Evolutionary conservation across 2,329 filamentous ascomycete genomes (phyloP), one percentile per base, ranked within the genome.

Genomic region (Phyllachora maydis): DNA sequence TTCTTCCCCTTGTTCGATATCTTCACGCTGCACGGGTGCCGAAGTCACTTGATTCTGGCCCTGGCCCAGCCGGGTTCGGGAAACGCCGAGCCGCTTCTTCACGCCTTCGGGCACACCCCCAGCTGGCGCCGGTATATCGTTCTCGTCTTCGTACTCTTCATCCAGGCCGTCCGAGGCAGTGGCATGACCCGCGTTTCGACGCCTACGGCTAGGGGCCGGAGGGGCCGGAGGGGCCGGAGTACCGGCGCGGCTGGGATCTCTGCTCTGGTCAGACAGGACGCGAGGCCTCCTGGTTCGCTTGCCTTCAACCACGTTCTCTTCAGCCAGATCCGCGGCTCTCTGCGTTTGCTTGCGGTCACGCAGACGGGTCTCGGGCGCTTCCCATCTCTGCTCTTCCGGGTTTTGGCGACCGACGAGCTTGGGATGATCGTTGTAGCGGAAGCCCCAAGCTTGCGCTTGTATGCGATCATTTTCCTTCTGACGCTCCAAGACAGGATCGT

Each of bases 341-440:
- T 56, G 59, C 3, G 61, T 68, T 33, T 59, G 58, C 38, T 56
- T 59, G 5, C 65, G 56, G 35, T 64, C 63, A 24, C 64, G 58
- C 17, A 67, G 47, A 15, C 63, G 52, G 4, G 55, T 54, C 22
- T 62, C 63, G 32, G 56, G 53, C 28, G 56, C 47, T 14, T 63
- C 62, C 19, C 77, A 45, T 18, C 52, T 46, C 32, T 70, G 64
- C 7, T 50, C 54, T 17, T 60, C 46, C 1, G 64, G 62, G 28
- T 70, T 63, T 36, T 73, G 68, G 17, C 51, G 50, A 11, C 65
- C 64, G 28, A 69, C 51, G 40, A 62, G 63, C 29, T 54, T 55
- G 3, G 57, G 54, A 24, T 65, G 58, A 7, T 58, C 51, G 32
- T 70, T 65, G 32, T 69, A 65, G 29, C 67, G 59, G 33, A 70